These are phyloP conservation scores for Serendipita sp. DNA, from an alignment of 768 basidiomycete species.

Conservation along the genomic window DNA sequence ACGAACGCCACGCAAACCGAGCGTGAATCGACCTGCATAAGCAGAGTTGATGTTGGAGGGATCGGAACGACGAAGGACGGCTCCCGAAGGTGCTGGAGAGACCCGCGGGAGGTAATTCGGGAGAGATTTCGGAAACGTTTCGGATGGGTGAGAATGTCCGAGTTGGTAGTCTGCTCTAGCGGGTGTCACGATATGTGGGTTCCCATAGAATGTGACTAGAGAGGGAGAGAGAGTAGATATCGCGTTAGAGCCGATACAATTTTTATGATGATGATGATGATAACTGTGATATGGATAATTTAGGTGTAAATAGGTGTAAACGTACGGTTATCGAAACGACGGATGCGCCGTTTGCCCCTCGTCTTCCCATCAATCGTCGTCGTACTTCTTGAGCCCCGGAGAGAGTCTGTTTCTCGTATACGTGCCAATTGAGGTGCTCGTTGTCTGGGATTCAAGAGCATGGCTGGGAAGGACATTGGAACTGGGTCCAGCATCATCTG, in stretches of 20 bases:
- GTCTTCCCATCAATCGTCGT: slow-evolving; percentile 39
- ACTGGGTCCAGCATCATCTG: slow-evolving; percentile 18
- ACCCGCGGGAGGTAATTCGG: slow-evolving; percentile 54
- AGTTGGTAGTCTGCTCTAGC: slow-evolving; percentile 37
- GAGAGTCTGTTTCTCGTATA: slow-evolving; percentile 7
- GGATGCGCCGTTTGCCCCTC: slow-evolving; percentile 62
- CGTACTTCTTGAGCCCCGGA: slow-evolving; percentile 14
- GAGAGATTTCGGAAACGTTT: slow-evolving; percentile 65
- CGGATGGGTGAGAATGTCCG: slow-evolving; percentile 24
- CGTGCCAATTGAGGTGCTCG: slow-evolving; percentile 5
- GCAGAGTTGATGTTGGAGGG: slow-evolving; percentile 36
- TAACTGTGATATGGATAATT: too few relatives aligned
- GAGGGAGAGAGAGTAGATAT: slow-evolving; percentile 6
- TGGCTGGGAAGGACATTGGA: slow-evolving; percentile 55
- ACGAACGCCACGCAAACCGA: slow-evolving; percentile 61
- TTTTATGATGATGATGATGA: too few relatives aligned
- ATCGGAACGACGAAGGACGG: slow-evolving; percentile 14
- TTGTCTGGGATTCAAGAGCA: slow-evolving; percentile 41
- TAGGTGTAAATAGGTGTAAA: too few relatives aligned
- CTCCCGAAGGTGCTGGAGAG: slow-evolving; percentile 31
- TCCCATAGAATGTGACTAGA: slow-evolving; percentile 52
- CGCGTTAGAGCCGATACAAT: too few relatives aligned
- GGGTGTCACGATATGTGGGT: slow-evolving; percentile 53
- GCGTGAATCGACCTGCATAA: slow-evolving; percentile 58
- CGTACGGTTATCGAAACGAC: slow-evolving; percentile 64